A percentile compares a stretch with the other conserved stretches of the same genome.
These are phyloP conservation scores for Stemphylium vesicarium DNA, from an alignment of 2,329 filamentous ascomycete species.

Conservation along the genomic window DNA sequence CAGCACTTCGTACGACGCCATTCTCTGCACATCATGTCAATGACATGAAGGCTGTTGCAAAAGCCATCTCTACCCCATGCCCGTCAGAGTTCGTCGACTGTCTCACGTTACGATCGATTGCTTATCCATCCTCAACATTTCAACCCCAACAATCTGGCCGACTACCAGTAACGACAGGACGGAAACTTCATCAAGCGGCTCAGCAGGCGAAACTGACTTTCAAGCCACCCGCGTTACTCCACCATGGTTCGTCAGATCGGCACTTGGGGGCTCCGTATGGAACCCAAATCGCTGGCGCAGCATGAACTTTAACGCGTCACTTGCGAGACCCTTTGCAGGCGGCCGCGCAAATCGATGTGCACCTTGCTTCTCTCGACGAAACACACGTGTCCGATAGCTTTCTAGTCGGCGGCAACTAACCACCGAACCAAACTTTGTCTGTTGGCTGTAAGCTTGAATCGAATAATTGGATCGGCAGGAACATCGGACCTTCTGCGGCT, in stretches of 20 bases:
- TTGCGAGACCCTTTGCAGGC: conserved; percentile 2
- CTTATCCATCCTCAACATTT: neutral
- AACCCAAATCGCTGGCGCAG: conserved; percentile 9
- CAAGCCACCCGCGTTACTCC: conserved; percentile 13
- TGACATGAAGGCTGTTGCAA: neutral
- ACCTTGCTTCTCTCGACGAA: conserved; percentile 4
- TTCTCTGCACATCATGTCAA: neutral
- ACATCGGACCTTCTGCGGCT: conserved; percentile 14
- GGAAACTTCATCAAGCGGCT: conserved; percentile 14
- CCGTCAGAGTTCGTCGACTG: no score
- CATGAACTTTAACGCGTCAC: conserved; percentile 9
- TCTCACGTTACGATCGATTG: neutral
- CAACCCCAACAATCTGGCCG: conserved; percentile 8
- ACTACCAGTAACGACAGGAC: conserved; percentile 1
- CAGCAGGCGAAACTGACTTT: neutral
- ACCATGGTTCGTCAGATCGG: conserved; percentile 14
- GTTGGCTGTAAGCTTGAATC: neutral
- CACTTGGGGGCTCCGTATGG: neutral
- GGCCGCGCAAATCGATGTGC: conserved; percentile 1
- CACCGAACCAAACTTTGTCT: conserved; percentile 12
- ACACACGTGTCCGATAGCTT: conserved; percentile 7
- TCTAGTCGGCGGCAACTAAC: conserved; percentile 15
- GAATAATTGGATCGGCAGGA: conserved; percentile 12
- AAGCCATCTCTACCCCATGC: neutral
- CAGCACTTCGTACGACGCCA: neutral